phyloP scores from a whole-genome alignment of 805 yeast genomes.

The Wickerhamiella azymoides region DNA sequence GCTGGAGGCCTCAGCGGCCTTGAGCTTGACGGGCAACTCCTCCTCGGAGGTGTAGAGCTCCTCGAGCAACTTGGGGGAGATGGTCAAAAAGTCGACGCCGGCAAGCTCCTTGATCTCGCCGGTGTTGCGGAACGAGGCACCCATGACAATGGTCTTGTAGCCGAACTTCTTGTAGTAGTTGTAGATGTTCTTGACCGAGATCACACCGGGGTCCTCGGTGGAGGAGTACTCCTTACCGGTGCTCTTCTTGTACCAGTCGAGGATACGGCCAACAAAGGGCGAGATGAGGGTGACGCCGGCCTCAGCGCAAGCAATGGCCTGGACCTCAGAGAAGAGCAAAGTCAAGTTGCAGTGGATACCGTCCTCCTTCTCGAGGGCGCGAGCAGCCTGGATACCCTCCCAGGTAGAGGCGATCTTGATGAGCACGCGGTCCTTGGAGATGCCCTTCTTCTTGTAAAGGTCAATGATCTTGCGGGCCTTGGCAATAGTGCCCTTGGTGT shows the following conservation, averaged over 20 bases:
- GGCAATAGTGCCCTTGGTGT: constrained; percentile 83
- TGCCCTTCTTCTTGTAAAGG: constrained; percentile 74
- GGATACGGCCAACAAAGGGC: constrained; percentile 97
- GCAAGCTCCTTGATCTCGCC: constrained; percentile 95
- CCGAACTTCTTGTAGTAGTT: constrained; percentile 96
- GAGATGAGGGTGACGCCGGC: constrained; percentile 92
- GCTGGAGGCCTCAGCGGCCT: constrained; percentile 46
- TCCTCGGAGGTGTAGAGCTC: constrained; percentile 67
- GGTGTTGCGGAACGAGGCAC: constrained; percentile 97
- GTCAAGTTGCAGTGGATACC: constrained; percentile 93
- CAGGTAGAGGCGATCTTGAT: constrained; percentile 96
- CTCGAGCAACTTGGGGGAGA: constrained; percentile 85
- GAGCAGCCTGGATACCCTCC: constrained; percentile 99
- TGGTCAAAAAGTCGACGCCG: constrained; percentile 93
- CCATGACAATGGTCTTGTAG: constrained; percentile 98
- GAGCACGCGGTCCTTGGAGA: constrained; percentile 75
- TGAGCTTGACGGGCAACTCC: constrained; percentile 68
- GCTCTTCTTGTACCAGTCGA: constrained; percentile 93
- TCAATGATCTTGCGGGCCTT: constrained; percentile 87
- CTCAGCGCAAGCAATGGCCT: constrained; percentile 99
- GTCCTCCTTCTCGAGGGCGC: constrained; percentile 81
- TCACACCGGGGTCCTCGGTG: constrained; percentile 90
- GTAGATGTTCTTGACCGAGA: constrained; percentile 75
- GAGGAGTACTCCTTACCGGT: constrained; percentile 78
- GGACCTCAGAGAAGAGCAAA: constrained; percentile 82